Evolutionary conservation across 257 asterid species (phyloP).

Genomic region (Capsicum baccatum): DNA sequence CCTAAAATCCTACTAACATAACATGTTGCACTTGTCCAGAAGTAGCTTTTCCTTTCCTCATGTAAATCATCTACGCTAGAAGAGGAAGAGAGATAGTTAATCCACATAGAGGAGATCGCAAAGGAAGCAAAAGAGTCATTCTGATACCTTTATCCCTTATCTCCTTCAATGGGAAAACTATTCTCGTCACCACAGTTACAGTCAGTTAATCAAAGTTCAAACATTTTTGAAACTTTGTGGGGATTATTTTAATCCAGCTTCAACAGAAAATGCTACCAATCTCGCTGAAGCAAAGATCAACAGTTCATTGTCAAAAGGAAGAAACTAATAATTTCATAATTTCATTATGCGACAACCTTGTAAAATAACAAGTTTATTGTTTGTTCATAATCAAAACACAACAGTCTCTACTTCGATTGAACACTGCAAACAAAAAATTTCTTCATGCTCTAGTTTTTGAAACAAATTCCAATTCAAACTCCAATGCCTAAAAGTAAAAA

Average conservation of each 20-base stretch:
- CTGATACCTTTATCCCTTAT: not conserved
- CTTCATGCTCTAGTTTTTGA: not conserved
- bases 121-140: not conserved
- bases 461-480: not conserved
- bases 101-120: not conserved
- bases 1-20: not conserved
- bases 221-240: not conserved
- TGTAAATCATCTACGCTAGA: not conserved
- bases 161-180: not conserved
- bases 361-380: not conserved
- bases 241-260: not conserved
- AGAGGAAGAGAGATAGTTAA: not conserved
- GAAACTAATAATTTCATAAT: not conserved
- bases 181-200: not conserved
- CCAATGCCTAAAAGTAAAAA: not conserved
- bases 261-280: not conserved
- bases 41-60: slow-evolving; percentile 7
- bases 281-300: not conserved
- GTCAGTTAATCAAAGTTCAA: not conserved
- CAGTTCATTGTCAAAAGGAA: not conserved
- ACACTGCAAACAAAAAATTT: not conserved
- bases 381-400: not conserved
- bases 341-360: not conserved
- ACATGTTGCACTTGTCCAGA: not conserved
- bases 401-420: not conserved